Percentiles rank a stretch among this genome's conserved stretches.
These are phyloP conservation scores for Globisporangium paroecandrum DNA, from an alignment of 352 stramenopile genomes.

Conservation along the genomic window DNA sequence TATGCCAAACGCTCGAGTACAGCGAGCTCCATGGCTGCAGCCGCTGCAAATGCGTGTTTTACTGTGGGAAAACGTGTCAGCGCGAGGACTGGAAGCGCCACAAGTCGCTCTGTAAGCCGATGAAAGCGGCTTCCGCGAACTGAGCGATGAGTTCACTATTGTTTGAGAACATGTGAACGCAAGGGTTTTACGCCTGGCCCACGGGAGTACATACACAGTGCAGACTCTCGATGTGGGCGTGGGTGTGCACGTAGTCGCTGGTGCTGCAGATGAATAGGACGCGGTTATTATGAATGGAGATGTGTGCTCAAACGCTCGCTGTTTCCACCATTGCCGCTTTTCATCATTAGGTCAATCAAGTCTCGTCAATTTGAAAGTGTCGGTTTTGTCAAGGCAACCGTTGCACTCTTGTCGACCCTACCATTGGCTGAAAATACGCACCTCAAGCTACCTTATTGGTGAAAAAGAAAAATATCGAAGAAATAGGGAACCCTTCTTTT, in stretches of 20 bases:
- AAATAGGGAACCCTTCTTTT: not conserved
- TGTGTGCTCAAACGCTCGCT: too few species aligned
- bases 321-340: too few species aligned
- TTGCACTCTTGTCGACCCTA: not conserved
- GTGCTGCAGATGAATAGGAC: too few species aligned
- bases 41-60: slow-evolving; percentile 71
- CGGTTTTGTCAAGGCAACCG: not conserved
- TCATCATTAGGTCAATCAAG: too few species aligned
- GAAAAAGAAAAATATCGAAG: not conserved
- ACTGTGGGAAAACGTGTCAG: slow-evolving; percentile 65
- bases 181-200: too few species aligned
- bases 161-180: too few species aligned
- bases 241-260: too few species aligned
- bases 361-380: too few species aligned
- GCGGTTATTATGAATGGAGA: too few species aligned
- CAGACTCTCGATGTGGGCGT: too few species aligned
- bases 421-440: not conserved
- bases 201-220: too few species aligned
- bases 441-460: not conserved
- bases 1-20: slow-evolving; percentile 53
- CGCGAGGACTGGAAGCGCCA: slow-evolving; percentile 69
- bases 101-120: slow-evolving; percentile 38
- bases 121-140: slow-evolving; percentile 1
- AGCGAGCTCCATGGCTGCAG: slow-evolving; percentile 42
- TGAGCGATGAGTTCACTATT: not conserved